Conservation (phyloP, 495 filamentous ascomycete genomes). For the Glonium stellatum region DNA sequence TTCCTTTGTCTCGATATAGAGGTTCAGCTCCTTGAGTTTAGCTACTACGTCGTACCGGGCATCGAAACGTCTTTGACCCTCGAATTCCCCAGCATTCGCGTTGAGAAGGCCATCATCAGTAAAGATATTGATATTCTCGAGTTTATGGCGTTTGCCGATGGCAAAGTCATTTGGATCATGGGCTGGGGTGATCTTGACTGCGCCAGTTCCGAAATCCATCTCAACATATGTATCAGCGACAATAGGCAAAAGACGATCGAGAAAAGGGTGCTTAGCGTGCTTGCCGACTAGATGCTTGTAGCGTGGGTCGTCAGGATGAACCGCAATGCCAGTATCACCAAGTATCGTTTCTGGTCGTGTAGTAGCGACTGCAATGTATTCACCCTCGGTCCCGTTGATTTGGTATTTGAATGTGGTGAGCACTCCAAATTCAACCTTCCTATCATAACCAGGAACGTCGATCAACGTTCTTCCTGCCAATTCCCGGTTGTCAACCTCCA, state of each 20-base stretch:
- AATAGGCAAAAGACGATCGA: constrained; percentile 66
- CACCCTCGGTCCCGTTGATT: constrained; percentile 55
- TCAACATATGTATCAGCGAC: constrained; percentile 68
- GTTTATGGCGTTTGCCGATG: constrained; percentile 59
- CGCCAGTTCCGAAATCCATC: constrained; percentile 70
- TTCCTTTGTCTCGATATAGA: constrained; percentile 70
- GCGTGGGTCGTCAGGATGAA: constrained; percentile 62
- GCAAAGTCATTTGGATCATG: constrained; percentile 75
- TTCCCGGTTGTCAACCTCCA: constrained; percentile 72
- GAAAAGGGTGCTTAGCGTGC: constrained; percentile 61
- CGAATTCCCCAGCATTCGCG: constrained; percentile 34
- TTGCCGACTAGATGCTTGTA: constrained; percentile 70
- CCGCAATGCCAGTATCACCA: constrained; percentile 72
- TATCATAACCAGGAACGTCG: constrained; percentile 60
- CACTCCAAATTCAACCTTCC: constrained; percentile 67
- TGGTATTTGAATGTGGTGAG: constrained; percentile 65
- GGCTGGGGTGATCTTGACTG: constrained; percentile 69
- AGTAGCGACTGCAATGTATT: constrained; percentile 69
- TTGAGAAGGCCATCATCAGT: constrained; percentile 40
- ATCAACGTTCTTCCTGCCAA: constrained; percentile 59
- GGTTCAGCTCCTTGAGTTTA: constrained; percentile 59
- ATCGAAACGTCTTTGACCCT: constrained; percentile 67
- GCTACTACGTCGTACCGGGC: constrained; percentile 63
- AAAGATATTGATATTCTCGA: constrained; percentile 41
- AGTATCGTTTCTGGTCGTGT: constrained; percentile 79